Evolutionary conservation across 257 asterid species (phyloP).

Genomic region (Vinca minor): DNA sequence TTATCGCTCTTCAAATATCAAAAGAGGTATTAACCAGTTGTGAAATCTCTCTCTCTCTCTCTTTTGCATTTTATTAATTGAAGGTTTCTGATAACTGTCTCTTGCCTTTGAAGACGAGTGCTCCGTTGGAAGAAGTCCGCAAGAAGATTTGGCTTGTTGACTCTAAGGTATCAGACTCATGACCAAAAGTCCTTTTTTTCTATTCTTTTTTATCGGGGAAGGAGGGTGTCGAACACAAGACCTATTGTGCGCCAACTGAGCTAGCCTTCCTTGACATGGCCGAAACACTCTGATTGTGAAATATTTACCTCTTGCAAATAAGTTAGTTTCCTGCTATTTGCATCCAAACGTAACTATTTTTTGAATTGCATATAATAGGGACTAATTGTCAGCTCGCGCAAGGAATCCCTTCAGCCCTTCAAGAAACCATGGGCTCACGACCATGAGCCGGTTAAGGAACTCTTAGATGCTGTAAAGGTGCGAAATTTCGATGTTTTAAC

Average conservation of each 20-base stretch:
- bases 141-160: slow-evolving; percentile 93
- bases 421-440: slow-evolving; percentile 89
- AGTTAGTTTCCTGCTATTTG: not conserved
- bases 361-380: slow-evolving; percentile 40
- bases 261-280: no score
- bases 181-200: slow-evolving; percentile 7
- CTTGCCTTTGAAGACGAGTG: slow-evolving; percentile 37
- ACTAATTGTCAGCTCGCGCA: slow-evolving; percentile 60
- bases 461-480: slow-evolving; percentile 78
- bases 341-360: slow-evolving; percentile 9
- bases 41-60: not conserved
- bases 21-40: slow-evolving; percentile 42
- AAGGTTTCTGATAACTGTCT: slow-evolving; percentile 14
- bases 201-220: no score
- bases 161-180: slow-evolving; percentile 50
- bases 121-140: slow-evolving; percentile 59
- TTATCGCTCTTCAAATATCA: slow-evolving; percentile 76
- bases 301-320: slow-evolving; percentile 3
- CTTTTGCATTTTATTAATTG: not conserved
- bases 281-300: no score
- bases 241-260: no score
- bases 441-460: slow-evolving; percentile 62
- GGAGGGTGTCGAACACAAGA: no score
- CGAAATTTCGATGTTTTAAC: slow-evolving; percentile 13
- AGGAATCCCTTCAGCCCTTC: slow-evolving; percentile 85